phyloP scores from a whole-genome alignment of 129 eudicot genomes.

The Cynara cardunculus region DNA sequence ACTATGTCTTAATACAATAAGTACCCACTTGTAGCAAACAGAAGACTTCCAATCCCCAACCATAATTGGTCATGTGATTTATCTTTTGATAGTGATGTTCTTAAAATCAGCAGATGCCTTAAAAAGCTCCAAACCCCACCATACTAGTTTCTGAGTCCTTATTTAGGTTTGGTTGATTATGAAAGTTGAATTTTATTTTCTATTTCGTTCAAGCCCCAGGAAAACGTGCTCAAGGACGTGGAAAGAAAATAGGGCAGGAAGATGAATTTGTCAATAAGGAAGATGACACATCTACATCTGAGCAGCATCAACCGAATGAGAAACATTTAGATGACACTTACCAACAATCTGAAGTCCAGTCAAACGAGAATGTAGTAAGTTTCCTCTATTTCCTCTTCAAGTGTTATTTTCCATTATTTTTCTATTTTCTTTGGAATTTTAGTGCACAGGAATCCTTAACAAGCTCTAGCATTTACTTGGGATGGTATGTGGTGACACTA shows the following conservation, averaged over 20 bases:
- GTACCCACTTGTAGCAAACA: neutral
- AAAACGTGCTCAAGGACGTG: conserved; percentile 64
- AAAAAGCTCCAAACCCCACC: neutral
- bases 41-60: neutral
- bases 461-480: neutral
- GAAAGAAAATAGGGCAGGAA: conserved; percentile 64
- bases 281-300: conserved; percentile 54
- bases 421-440: neutral
- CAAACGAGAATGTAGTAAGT: conserved; percentile 62
- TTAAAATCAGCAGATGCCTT: neutral
- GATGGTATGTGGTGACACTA: conserved; percentile 30
- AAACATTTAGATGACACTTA: conserved; percentile 46
- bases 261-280: conserved; percentile 50
- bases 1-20: no score
- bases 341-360: conserved; percentile 38
- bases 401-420: neutral
- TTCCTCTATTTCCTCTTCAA: neutral
- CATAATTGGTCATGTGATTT: neutral
- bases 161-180: neutral
- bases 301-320: conserved; percentile 47
- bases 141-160: neutral
- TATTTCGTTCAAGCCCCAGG: conserved; percentile 30
- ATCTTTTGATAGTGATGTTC: neutral
- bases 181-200: neutral
- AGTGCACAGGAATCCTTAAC: neutral